These are phyloP conservation scores for Hansenula sp. DNA, from an alignment of 1,139 yeast species.

Conservation along the genomic window DNA sequence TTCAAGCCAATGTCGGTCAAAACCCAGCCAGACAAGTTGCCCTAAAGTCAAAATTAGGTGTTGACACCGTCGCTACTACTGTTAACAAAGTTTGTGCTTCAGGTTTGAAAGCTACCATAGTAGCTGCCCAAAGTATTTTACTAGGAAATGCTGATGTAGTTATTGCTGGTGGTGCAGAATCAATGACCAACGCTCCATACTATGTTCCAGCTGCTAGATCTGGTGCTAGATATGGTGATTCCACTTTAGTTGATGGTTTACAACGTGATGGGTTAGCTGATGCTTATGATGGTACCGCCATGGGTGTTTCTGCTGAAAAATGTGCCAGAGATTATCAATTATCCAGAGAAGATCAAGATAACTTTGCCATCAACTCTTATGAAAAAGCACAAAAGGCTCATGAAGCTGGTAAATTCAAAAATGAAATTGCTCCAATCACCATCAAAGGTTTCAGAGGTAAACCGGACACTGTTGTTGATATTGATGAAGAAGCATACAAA, in stretches of 20 bases:
- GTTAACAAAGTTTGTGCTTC: slow-evolving; percentile 97
- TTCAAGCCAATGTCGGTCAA: slow-evolving; percentile 93
- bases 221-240: slow-evolving; percentile 89
- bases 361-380: slow-evolving; percentile 65
- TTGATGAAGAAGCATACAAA: slow-evolving; percentile 70
- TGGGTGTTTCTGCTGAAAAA: slow-evolving; percentile 97
- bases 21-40: slow-evolving; percentile 99
- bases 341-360: slow-evolving; percentile 70
- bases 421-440: slow-evolving; percentile 82
- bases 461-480: slow-evolving; percentile 68
- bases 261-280: slow-evolving; percentile 90
- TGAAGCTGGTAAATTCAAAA: slow-evolving; percentile 70
- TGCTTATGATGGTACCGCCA: slow-evolving; percentile 79
- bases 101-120: slow-evolving; percentile 86
- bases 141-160: slow-evolving; percentile 91
- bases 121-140: slow-evolving; percentile 86
- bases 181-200: slow-evolving; percentile 96
- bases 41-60: slow-evolving; percentile 78
- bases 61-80: slow-evolving; percentile 78
- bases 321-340: slow-evolving; percentile 74
- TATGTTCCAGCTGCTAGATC: slow-evolving; percentile 81
- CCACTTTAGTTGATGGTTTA: slow-evolving; percentile 75
- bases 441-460: slow-evolving; percentile 91
- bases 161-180: slow-evolving; percentile 96
- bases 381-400: slow-evolving; percentile 79